Evolutionary conservation across 2,329 filamentous ascomycete genomes (phyloP), one percentile per base, ranked within the genome.

Genomic region (Colletotrichum sp.): DNA sequence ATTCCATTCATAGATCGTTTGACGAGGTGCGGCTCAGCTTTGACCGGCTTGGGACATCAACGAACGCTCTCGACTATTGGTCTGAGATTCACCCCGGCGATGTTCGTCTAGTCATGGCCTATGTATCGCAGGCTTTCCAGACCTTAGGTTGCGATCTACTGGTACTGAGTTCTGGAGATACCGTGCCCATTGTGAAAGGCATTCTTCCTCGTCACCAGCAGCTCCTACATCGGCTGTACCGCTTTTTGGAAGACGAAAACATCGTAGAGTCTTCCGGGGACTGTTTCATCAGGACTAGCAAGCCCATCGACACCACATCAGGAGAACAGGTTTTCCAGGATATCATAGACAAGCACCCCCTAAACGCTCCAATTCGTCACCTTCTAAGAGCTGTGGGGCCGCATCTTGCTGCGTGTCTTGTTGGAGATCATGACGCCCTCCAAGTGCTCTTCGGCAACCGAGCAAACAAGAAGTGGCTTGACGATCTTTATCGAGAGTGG

Each of bases 391-490:
- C 79, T 5, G 83, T 82, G 0, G 87, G 83, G 1, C 71, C 82
- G 0, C 69, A 79, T 8, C 80, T 89, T 1, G 85, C 86, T 2
- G 81, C 83, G 0, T 86, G 84, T 66, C 80, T 89, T 0, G 79
- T 78, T 0, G 87, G 87, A 0, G 70, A 77, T 2, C 77, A 75
- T 1, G 85, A 89, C 63, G 81, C 83, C 6, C 52, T 89, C 0
- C 72, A 80, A 2, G 68, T 89, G 2, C 77, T 89, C 3, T 89
- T 89, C 60, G 81, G 81, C 1, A 81, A 80, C 36, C 75, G 76
- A 12, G 71, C 78, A 4, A 80, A 79, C 12, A 78, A 80, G 2
- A 69, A 78, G 15, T 74, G 84, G 4, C 71, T 87, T 0, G 83
- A 82, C 16, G 83, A 86, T 26, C 79, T 86, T 0, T 88, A 88